Base-by-base conservation (phyloP, 208 protist genomes). In the Leishmania mexicana region DNA sequence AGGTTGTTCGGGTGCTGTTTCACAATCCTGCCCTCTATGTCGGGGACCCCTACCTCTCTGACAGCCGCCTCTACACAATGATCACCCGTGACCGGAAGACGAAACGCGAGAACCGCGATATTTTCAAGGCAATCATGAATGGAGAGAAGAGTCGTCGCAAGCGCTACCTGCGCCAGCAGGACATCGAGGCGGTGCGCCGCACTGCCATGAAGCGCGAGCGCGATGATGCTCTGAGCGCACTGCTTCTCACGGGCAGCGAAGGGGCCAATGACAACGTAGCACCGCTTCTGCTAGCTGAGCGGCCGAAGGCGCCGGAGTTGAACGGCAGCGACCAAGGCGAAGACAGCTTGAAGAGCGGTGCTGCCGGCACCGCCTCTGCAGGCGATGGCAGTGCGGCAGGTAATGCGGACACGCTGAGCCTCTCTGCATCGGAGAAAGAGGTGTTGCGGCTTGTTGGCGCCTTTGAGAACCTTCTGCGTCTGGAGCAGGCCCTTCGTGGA, bases 61-160 rank as follows among this genome's bases (percentile, higher is more conserved):
- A 96, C 77, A 97, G 92, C 70, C 91, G 95, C 42, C 92, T 98
- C 62, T 97, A 96, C 88, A 97, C 92, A 10, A 97, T 96, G 94
- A 98, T 98, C 85, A 97, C 91, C 3, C 94, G 95, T 68, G 92
- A 94, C 70, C 95, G 91, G 77, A 88, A 94, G 73, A 93, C 84
- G 40, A 97, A 97, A 70, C 90, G 90, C 35, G 89, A 92, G 75
- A 88, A 94, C 87, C 91, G 90, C 13, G 88, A 95, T 4, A 74
- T 92, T 42, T 93, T 96, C 88, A 95, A 95, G 85, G 78, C 84
- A 1, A 95, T 97, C 75, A 92, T 94, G 90, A 96, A 88, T 81
- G 90, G 92, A 82, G 93, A 96, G 81, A 94, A 95, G 80, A 96
- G 85, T 75, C 89, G 90, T 15, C 86, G 91, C 42, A 86, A 89